Conservation (phyloP, 2,329 filamentous ascomycete genomes). For the Endocalyx cinctus region DNA sequence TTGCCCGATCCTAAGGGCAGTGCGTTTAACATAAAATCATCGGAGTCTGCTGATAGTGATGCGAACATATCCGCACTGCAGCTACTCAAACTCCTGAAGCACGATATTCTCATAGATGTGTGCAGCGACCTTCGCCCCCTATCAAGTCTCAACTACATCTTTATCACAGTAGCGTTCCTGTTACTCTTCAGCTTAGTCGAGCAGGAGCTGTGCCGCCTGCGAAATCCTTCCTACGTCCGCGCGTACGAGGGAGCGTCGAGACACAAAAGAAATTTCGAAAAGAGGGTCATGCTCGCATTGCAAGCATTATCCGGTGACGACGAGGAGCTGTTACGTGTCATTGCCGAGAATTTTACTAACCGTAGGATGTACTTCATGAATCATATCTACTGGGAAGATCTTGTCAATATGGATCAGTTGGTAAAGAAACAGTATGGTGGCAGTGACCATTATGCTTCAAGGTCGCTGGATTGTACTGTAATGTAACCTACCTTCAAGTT, state of each 20-base stretch:
- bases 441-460: too few species aligned
- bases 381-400: slow-evolving; percentile 30
- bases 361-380: slow-evolving; percentile 20
- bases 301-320: slow-evolving; percentile 21
- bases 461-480: too few species aligned
- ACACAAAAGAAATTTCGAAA: slow-evolving; percentile 6
- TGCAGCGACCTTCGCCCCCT: slow-evolving; percentile 21
- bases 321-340: slow-evolving; percentile 26
- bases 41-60: slow-evolving; percentile 1
- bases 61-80: slow-evolving; percentile 1
- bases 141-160: slow-evolving; percentile 31
- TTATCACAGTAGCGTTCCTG: slow-evolving; percentile 18
- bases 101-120: slow-evolving; percentile 25
- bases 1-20: too few species aligned
- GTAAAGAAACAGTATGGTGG: too few species aligned
- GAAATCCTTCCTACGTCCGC: slow-evolving; percentile 24
- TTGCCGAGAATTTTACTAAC: slow-evolving; percentile 25
- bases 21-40: too few species aligned
- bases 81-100: slow-evolving; percentile 19
- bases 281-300: slow-evolving; percentile 13
- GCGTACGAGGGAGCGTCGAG: too few species aligned
- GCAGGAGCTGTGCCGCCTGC: slow-evolving; percentile 14
- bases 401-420: too few species aligned
- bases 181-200: slow-evolving; percentile 25
- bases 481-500: too few species aligned